Base-by-base conservation (phyloP, 371 early-diverging fungal species). In the Mucor lusitanicus region DNA sequence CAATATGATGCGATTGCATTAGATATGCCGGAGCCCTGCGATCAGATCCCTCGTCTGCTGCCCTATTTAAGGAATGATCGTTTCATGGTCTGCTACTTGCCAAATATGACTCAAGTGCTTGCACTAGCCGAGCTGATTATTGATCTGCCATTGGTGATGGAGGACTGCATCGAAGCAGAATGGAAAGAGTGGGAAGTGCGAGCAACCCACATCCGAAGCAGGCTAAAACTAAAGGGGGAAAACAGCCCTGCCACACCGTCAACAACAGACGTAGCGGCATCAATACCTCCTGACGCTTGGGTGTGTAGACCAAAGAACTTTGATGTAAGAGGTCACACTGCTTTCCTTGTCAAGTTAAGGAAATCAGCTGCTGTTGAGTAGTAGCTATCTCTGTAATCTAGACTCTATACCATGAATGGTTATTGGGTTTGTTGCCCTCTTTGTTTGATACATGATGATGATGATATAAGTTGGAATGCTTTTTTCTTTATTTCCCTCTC, bases 101-200 rank as follows among this genome's bases (percentile, higher is more conserved):
- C 92, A 25, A 92, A 87, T 64, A 91, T 92, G 86, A 90, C 93
- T 1, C 93, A 92, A 65, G 87, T 91, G 15, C 67, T 92, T 35
- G 79, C 86, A 2, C 64, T 91, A 46, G 80, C 84, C 1, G 75
- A 83, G n/a, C 59, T 73, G 46, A 77, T 86, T 37, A 72, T 76
- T 27, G 71, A 78, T 30, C 70, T 81, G 62, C 87, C 85, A 0
- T 60, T 90, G 30, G 75, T 81, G 2, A 76, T 91, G 59, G 91
- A 90, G 25, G 76, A 76, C 6, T 81, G 89, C 48, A 62, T 91
- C 6, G 93, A 92, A 42, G 82, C 89, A 0, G 85, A 82, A 19
- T 89, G 90, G 89, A 87, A 88, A 53, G 83, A 87, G 42, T 92
- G 93, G 93, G 89, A 89, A 28, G 83, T 92, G 3, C 61, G 87